Percentiles rank a stretch among this genome's conserved stretches.
phyloP scores from a whole-genome alignment of 306 rosid species.

The Lablab purpureus region DNA sequence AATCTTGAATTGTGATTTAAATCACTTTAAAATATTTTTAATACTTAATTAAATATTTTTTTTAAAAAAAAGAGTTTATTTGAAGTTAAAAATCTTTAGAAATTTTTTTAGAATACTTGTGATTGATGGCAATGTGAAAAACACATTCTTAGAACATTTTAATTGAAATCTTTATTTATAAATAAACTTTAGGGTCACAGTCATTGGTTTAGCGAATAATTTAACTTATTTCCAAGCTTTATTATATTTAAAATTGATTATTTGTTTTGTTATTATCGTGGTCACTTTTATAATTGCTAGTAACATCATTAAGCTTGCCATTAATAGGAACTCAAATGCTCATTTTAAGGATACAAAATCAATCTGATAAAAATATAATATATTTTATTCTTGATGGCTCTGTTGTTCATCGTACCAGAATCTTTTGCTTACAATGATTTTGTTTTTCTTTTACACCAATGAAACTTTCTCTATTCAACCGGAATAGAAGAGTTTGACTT shows the following conservation, averaged over 20 bases:
- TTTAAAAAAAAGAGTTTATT: too few species aligned
- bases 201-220: too few species aligned
- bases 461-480: not conserved
- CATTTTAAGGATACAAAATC: slow-evolving; percentile 49
- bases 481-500: not conserved
- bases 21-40: too few species aligned
- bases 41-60: too few species aligned
- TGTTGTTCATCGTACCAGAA: slow-evolving; percentile 31
- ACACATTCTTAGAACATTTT: too few species aligned
- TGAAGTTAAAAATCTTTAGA: too few species aligned
- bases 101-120: too few species aligned
- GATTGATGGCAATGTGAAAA: too few species aligned
- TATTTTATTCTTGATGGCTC: not conserved
- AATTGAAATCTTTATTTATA: too few species aligned
- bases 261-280: not conserved
- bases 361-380: slow-evolving; percentile 28
- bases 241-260: not conserved
- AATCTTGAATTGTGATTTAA: too few species aligned
- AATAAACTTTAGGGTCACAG: too few species aligned
- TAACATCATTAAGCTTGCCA: slow-evolving; percentile 46
- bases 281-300: slow-evolving; percentile 21
- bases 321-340: slow-evolving; percentile 29
- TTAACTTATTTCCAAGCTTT: not conserved
- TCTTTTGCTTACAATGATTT: slow-evolving; percentile 7
- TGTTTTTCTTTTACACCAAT: not conserved